Evolutionary conservation across 306 rosid species (phyloP).

Genomic region (Trifolium pratense): DNA sequence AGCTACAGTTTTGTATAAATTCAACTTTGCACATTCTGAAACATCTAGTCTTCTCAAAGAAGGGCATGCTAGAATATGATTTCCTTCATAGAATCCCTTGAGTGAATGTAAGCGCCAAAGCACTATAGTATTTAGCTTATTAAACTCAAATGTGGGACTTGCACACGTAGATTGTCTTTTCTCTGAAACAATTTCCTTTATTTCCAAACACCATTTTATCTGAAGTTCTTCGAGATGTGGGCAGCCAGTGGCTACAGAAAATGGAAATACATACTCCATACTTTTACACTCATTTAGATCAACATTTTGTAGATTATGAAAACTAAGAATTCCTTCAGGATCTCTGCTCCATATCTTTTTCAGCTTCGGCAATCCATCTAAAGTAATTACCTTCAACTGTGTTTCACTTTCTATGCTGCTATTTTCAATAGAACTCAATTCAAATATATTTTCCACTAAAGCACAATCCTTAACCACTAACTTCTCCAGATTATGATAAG

Average conservation of each 20-base stretch:
- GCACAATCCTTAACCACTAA: background rate
- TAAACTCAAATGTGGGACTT: constrained; percentile 8
- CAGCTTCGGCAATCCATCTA: background rate
- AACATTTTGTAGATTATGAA: background rate
- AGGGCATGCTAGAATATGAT: background rate
- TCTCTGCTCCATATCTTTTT: constrained; percentile 11
- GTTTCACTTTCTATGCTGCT: background rate
- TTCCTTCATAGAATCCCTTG: constrained; percentile 6
- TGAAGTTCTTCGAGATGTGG: background rate
- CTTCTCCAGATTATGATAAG: background rate
- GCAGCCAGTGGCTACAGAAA: constrained; percentile 4
- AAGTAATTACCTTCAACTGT: background rate
- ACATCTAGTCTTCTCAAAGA: background rate
- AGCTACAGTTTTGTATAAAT: background rate
- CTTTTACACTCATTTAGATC: background rate
- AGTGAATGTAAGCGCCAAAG: background rate
- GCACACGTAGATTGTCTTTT: background rate
- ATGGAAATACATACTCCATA: constrained; percentile 9
- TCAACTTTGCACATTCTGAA: background rate
- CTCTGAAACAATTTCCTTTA: constrained; percentile 4
- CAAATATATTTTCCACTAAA: constrained; percentile 14
- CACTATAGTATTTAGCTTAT: background rate
- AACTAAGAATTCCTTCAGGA: constrained; percentile 7
- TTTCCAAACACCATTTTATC: background rate
- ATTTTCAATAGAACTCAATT: background rate